Base-by-base conservation (phyloP, 805 yeast genomes). In the Wickerhamomyces hampshirensis region DNA sequence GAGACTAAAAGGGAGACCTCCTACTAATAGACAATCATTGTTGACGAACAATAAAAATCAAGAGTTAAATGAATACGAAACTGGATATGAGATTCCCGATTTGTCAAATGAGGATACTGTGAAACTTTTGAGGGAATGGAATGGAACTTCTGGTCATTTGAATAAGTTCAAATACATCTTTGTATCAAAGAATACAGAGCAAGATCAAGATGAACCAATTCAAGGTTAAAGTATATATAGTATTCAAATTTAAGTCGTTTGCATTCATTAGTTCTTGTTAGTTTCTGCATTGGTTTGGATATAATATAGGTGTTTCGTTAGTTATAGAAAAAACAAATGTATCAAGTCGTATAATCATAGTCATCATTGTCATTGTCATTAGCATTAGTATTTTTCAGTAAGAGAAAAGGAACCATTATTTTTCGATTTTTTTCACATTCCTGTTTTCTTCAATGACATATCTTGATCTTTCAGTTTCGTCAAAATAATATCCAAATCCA, bases 1-100 rank as follows among this genome's bases (percentile, higher is more conserved):
- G 37, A 75, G 95, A 66, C 75, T 95, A 55, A 77, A 88, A n/a
- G 94, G 95, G 13, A 73, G 98, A 63, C 96, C 98, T 8, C 71
- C 84, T 13, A 61, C 84, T 5, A 74, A 73, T 42, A 77, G 77
- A 53, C 95, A 86, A 51, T 79, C 77, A 46, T 51, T 74, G 16
- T 58, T 88, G 39, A 82, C 84, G 48, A 73, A 71, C 45, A 74
- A 74, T 51, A 68, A 68, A 31, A 77, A 80, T 35, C 62, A 69
- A 32, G 97, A 89, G 38, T 34, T 52, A 26, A 72, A 73, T 28
- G 76, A 82, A 38, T 87, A 73, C 50, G 65, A 60, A 15, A 69
- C 85, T 0, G 98, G 98, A 0, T 75, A 71, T 46, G 63, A 68
- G 32, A 66, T 82, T 5, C 96, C 96, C 2, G 88, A 87, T 57